Evolutionary conservation across 805 yeast species (phyloP).

Genomic region (Myxozyma sirexii): DNA sequence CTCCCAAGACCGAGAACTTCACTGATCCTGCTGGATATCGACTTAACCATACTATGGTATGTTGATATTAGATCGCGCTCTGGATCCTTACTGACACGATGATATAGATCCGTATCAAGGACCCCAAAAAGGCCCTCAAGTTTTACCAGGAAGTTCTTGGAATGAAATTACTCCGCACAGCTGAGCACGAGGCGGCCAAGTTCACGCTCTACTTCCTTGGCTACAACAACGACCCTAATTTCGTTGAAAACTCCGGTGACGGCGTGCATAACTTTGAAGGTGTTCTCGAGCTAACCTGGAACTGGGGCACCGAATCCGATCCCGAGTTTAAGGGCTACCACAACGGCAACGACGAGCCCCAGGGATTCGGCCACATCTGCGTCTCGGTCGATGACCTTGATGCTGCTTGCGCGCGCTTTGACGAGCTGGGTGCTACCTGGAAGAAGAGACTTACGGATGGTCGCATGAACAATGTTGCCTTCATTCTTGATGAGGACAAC

Average conservation of each 20-base stretch:
- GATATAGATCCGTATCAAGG: constrained; percentile 90
- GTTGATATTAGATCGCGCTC: background rate
- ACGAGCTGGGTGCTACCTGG: constrained; percentile 52
- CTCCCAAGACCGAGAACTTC: constrained; percentile 47
- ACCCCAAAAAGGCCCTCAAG: constrained; percentile 70
- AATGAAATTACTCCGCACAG: constrained; percentile 65
- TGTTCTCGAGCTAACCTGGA: constrained; percentile 86
- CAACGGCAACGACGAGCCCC: constrained; percentile 74
- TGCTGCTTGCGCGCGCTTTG: constrained; percentile 55
- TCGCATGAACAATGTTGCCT: constrained; percentile 66
- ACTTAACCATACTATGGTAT: constrained; percentile 35
- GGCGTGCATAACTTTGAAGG: constrained; percentile 55
- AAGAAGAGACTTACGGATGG: constrained; percentile 50
- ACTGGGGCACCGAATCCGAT: constrained; percentile 92
- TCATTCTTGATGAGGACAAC: constrained; percentile 86
- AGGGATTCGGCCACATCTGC: constrained; percentile 88
- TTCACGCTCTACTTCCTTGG: constrained; percentile 88
- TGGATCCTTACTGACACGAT: too few relatives aligned
- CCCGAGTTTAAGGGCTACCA: constrained; percentile 72
- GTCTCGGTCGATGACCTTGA: constrained; percentile 66
- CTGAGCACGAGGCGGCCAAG: constrained; percentile 65
- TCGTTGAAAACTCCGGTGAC: constrained; percentile 48
- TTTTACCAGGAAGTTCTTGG: constrained; percentile 84
- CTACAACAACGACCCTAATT: constrained; percentile 51
- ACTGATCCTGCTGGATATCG: constrained; percentile 42